Evolutionary conservation across 164 flowering plant genomes (phyloP).

Genomic region (Magnolia changhungtana): DNA sequence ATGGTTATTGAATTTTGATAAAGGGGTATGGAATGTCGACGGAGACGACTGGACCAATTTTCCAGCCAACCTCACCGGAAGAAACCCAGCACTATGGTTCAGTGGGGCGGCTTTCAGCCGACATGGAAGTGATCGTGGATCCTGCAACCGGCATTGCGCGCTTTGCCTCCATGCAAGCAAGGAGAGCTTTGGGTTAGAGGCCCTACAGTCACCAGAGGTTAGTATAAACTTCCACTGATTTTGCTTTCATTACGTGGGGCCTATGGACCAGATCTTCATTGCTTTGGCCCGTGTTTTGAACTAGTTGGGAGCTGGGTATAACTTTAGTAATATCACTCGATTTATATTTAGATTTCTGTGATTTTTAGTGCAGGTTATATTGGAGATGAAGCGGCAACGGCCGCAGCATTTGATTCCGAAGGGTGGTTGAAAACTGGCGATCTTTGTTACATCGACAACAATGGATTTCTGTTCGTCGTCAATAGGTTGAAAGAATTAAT

Average conservation of each 20-base stretch:
- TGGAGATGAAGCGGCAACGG: constrained; percentile 37
- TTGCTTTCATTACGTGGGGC: not conserved
- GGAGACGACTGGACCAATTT: constrained; percentile 31
- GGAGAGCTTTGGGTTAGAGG: constrained; percentile 63
- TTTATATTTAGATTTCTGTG: too few relatives aligned
- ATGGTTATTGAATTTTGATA: not conserved
- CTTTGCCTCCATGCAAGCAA: constrained; percentile 37
- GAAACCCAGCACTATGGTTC: constrained; percentile 35
- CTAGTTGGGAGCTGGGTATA: not conserved
- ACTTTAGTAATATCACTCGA: not conserved
- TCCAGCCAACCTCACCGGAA: constrained; percentile 21
- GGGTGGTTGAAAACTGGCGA: constrained; percentile 75
- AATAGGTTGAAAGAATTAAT: constrained; percentile 65
- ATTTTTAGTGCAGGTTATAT: constrained; percentile 35
- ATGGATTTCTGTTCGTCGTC: constrained; percentile 49
- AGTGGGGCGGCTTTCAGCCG: constrained; percentile 28
- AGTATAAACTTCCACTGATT: not conserved
- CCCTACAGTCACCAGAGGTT: constrained; percentile 36
- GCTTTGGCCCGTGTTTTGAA: not conserved
- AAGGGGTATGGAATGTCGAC: constrained; percentile 60
- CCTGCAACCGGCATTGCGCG: constrained; percentile 31
- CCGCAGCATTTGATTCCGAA: constrained; percentile 26
- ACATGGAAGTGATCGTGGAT: constrained; percentile 46
- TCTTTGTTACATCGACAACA: constrained; percentile 52
- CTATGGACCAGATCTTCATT: not conserved